Base-by-base conservation (phyloP, 495 filamentous ascomycete species). In the Thozetella sp. region DNA sequence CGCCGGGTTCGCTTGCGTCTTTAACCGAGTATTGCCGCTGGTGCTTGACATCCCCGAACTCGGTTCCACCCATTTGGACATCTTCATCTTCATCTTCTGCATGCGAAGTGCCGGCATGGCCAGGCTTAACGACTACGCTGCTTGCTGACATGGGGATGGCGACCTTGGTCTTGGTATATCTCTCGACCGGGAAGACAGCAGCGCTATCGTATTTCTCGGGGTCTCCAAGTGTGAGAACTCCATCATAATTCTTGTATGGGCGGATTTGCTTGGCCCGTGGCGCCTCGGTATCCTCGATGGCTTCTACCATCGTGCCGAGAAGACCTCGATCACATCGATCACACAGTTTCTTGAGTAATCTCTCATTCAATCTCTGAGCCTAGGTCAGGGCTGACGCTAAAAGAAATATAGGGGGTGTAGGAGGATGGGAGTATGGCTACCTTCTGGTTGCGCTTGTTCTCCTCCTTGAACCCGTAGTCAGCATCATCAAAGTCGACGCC, bases 401-500 rank as follows among this genome's bases (percentile, higher is more conserved):
- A 24, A n/a, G n/a, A n/a, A n/a, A n/a, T n/a, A n/a, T n/a, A n/a
- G n/a, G n/a, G n/a, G n/a, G n/a, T n/a, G n/a, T n/a, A n/a, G 3
- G 1, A 4, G 2, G 22, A n/a, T 27, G 22, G 13, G 9, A 20
- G 26, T 51, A 1, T n/a, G 43, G 48, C 26, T 63, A 87, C 84
- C 81, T 97, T 97, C 56, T 69, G 59, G 2, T 64, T 58, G 53
- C 85, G 78, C 72, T 99, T 99, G 63, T 90, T 86, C 72, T 99
- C 94, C 77, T 99, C 94, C 71, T 94, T 96, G 66, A 91, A 89
- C 25, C 93, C 93, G 66, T 87, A 97, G 26, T 97, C 93, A 2
- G 86, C 68, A 75, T 97, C 96, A 64, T 99, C 93, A 70, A 98
- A 98, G 73, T 99, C 95, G 24, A 93, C 83, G 6, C 95, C 95